These are phyloP conservation scores for Aspergillus terreus DNA, from an alignment of 2,329 filamentous ascomycete genomes.

Conservation along the genomic window DNA sequence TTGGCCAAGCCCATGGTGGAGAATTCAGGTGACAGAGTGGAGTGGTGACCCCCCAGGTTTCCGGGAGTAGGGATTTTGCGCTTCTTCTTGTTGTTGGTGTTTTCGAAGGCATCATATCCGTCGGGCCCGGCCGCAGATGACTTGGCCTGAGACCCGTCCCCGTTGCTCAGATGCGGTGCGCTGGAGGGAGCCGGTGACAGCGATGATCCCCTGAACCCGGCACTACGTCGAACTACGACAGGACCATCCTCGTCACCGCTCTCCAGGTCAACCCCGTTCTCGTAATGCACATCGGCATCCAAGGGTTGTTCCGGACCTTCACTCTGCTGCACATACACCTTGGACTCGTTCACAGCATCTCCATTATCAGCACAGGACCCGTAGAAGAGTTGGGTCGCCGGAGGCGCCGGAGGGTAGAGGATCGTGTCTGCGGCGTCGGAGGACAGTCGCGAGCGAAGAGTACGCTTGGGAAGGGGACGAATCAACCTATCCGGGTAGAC, in stretches of 20 bases:
- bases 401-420: slow-evolving; percentile 71
- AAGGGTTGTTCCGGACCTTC: slow-evolving; percentile 36
- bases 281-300: slow-evolving; percentile 44
- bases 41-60: slow-evolving; percentile 59
- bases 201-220: slow-evolving; percentile 37
- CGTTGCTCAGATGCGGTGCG: slow-evolving; percentile 25
- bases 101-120: slow-evolving; percentile 96
- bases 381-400: slow-evolving; percentile 71
- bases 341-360: slow-evolving; percentile 48
- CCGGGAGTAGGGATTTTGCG: slow-evolving; percentile 92
- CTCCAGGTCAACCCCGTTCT: slow-evolving; percentile 55
- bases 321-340: slow-evolving; percentile 46
- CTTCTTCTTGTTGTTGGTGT: slow-evolving; percentile 99
- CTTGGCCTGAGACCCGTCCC: slow-evolving; percentile 34
- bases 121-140: slow-evolving; percentile 72
- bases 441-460: slow-evolving; percentile 81
- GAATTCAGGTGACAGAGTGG: slow-evolving; percentile 60
- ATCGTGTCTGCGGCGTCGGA: slow-evolving; percentile 80
- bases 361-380: slow-evolving; percentile 60
- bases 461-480: slow-evolving; percentile 83
- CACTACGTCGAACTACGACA: slow-evolving; percentile 40
- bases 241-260: slow-evolving; percentile 59
- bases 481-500: slow-evolving; percentile 89
- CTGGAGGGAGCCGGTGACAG: slow-evolving; percentile 29
- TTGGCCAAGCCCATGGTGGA: slow-evolving; percentile 59